Evolutionary conservation across 2,329 filamentous ascomycete genomes (phyloP).

Genomic region (Aspergillus fructus): DNA sequence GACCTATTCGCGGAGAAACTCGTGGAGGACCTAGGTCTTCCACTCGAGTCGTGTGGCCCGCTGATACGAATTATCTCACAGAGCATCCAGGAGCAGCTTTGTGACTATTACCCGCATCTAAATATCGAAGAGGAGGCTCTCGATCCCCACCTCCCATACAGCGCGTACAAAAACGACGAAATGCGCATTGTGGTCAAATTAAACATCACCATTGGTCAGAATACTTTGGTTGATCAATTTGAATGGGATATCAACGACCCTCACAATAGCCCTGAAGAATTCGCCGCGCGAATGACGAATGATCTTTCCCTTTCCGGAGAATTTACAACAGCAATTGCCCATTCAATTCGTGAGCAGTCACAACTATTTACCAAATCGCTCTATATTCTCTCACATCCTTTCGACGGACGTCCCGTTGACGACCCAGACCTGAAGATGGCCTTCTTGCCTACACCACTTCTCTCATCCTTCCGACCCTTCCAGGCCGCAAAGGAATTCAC

Average conservation of each 20-base stretch:
- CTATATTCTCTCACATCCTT: conserved; percentile 90
- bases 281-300: conserved; percentile 82
- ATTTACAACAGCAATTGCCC: conserved; percentile 95
- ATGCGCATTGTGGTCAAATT: conserved; percentile 96
- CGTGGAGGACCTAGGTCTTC: conserved; percentile 80
- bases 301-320: conserved; percentile 91
- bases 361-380: conserved; percentile 92
- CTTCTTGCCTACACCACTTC: conserved; percentile 81
- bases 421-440: conserved; percentile 84
- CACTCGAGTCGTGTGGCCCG: conserved; percentile 60
- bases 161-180: conserved; percentile 96
- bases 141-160: conserved; percentile 86
- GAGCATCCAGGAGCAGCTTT: conserved; percentile 81
- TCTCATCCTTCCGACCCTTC: conserved; percentile 81
- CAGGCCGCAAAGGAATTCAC: conserved; percentile 93
- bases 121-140: conserved; percentile 86
- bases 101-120: conserved; percentile 90
- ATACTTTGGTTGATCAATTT: conserved; percentile 93
- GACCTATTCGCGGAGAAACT: conserved; percentile 86
- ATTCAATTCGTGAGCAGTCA: conserved; percentile 93
- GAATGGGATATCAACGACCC: conserved; percentile 99
- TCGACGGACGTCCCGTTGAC: conserved; percentile 89
- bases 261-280: conserved; percentile 89
- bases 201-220: conserved; percentile 94
- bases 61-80: conserved; percentile 64